Evolutionary conservation across 352 stramenopile species (phyloP), one percentile per base, ranked within the genome.

Genomic region (Pythium utonaiense): DNA sequence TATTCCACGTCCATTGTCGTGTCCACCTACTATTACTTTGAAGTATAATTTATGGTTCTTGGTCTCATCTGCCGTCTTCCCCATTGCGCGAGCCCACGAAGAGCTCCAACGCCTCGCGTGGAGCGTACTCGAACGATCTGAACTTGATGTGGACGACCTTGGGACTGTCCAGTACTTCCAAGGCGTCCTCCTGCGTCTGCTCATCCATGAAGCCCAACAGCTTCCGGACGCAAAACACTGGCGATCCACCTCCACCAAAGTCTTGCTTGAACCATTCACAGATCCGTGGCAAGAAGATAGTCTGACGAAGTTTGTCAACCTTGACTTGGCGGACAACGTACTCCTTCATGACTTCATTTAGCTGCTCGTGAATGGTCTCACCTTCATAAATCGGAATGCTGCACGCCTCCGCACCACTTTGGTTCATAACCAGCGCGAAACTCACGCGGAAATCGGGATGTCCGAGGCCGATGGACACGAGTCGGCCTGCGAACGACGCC

Each of bases 391-490:
- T 44, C 2, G 84, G 60, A 21, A 63, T 30, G 14, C 28, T 14
- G 19, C 40, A 47, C 40, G 40, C 40, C 40, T 48, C 19, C 2
- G 50, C 34, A 57, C 27, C 30, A 40, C 47, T 48, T 55, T 84
- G 79, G 36, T 90, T 83, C 67, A 88, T 70, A 14, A 84, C 68
- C 7, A 95, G 54, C 16, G 82, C 86, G 25, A 95, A 75, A 55
- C 75, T 86, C 2, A 93, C 36, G 2, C 86, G 82, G 50, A 95
- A 95, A 64, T 95, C 86, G 4, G 83, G 83, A 47, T 92, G 83
- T 2, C 58, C 50, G 6, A 94, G 27, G 0, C 71, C 79, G 10
- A 88, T 71, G 4, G 57, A 58, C 7, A 52, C 45, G 0, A 88
- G 53, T 1, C 56, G 55, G 6, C 27, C 16, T 3, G 41, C 51